A percentile compares a stretch with the other conserved stretches of the same genome.
These are phyloP conservation scores for Solanum microdontum DNA, from an alignment of 257 asterid genomes.

Conservation along the genomic window DNA sequence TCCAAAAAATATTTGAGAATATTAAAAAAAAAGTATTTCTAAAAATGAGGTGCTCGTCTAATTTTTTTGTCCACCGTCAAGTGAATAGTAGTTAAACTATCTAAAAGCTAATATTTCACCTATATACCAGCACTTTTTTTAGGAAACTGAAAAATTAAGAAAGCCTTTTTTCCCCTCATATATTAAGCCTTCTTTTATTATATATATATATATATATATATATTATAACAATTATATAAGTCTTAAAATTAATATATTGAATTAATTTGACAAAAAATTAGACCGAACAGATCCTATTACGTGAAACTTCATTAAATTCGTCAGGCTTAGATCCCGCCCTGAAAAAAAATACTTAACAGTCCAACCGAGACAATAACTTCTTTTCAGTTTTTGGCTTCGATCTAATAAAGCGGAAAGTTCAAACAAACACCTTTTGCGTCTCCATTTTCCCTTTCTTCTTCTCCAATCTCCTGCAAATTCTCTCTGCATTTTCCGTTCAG, in stretches of 20 bases:
- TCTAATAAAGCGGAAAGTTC: not conserved
- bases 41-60: too few relatives aligned
- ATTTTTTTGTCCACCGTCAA: too few relatives aligned
- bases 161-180: not conserved
- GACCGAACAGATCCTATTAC: not conserved
- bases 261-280: not conserved
- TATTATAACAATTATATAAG: too few relatives aligned
- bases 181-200: too few relatives aligned
- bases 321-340: not conserved
- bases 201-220: too few relatives aligned
- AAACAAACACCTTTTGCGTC: not conserved
- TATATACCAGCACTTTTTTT: not conserved
- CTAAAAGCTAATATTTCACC: not conserved
- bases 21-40: too few relatives aligned
- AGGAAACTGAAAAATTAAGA: not conserved
- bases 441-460: not conserved
- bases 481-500: not conserved
- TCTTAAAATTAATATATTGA: too few relatives aligned
- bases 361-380: not conserved
- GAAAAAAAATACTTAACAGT: not conserved
- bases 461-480: not conserved
- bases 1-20: too few relatives aligned
- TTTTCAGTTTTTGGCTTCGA: not conserved
- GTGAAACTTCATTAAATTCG: not conserved
- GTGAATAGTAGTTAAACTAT: too few relatives aligned